Evolutionary conservation across 495 filamentous ascomycete genomes (phyloP), one percentile per base, ranked within the genome.

Genomic region (Hyaloscypha bicolor): DNA sequence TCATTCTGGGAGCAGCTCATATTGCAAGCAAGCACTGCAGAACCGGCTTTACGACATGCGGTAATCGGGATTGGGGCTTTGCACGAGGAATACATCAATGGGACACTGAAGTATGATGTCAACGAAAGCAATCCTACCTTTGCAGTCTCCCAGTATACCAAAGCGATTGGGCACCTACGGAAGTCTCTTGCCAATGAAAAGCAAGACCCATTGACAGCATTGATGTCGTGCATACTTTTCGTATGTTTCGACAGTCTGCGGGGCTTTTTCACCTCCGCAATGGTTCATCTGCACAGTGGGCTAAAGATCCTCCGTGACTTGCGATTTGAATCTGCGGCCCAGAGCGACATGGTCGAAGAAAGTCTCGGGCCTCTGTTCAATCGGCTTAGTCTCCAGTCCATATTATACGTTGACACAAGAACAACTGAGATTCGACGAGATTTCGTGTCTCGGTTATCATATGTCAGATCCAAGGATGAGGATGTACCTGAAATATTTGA

Each of bases 141-240:
- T 51, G 64, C 67, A 33, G 35, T 52, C 8, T 59, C 60, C n/a
- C 71, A 72, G 60, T 70, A 72, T 42, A 60, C 71, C 12, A 72
- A 69, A 57, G 67, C 71, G 6, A 67, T 72, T 22, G 45, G 37
- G 16, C 56, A 64, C 30, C 64, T 72, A 12, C 31, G 67, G 22
- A 64, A 56, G 16, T 61, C 67, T 2, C 62, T 72, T 1, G 25
- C 55, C 14, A 42, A 21, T 9, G 64, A 61, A 33, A 61, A 62
- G 56, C 64, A 67, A 12, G 51, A 58, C 5, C 58, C 68, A 21
- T 14, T 67, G 32, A 62, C 67, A n/a, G 64, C 65, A 2, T 37
- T 73, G 6, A 60, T 73, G 65, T 65, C 62, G 6, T 73, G 71
- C 37, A 66, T 70, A 4, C 68, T 73, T 0, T 73, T 73, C 29